Evolutionary conservation across 2,329 filamentous ascomycete species (phyloP).

Genomic region (Fusarium sp.): DNA sequence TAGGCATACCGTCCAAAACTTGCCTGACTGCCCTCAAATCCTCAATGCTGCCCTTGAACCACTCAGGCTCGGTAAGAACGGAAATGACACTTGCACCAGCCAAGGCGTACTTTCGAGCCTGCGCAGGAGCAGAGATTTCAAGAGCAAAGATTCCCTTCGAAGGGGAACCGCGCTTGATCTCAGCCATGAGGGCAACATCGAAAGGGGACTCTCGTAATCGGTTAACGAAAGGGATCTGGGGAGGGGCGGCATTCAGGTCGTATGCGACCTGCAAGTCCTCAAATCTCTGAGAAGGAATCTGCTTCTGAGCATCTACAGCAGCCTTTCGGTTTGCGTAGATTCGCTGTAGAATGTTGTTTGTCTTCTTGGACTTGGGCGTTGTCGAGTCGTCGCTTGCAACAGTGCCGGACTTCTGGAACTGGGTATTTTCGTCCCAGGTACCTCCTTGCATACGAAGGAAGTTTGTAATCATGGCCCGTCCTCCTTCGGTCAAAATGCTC

Average conservation of each 20-base stretch:
- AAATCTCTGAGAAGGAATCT: conserved; percentile 84
- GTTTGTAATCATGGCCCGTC: conserved; percentile 90
- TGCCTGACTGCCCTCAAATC: conserved; percentile 89
- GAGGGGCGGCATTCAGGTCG: conserved; percentile 84
- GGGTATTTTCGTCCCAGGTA: conserved; percentile 87
- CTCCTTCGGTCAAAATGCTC: conserved; percentile 92
- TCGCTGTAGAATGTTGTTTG: conserved; percentile 87
- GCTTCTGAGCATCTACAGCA: conserved; percentile 82
- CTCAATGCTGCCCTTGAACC: conserved; percentile 99
- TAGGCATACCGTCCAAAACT: conserved; percentile 89
- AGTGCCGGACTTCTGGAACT: conserved; percentile 59
- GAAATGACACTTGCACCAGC: conserved; percentile 97
- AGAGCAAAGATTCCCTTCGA: conserved; percentile 96
- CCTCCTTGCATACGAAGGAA: conserved; percentile 90
- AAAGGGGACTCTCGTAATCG: conserved; percentile 85
- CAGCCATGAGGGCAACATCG: conserved; percentile 92
- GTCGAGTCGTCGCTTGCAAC: conserved; percentile 45
- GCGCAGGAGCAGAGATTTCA: conserved; percentile 86
- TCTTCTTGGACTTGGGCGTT: conserved; percentile 66
- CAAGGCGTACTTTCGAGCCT: conserved; percentile 91
- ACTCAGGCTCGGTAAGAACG: conserved; percentile 97
- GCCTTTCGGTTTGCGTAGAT: conserved; percentile 87
- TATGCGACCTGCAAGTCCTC: conserved; percentile 89
- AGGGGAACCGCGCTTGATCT: conserved; percentile 96
- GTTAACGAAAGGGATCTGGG: conserved; percentile 82